These are phyloP conservation scores for Polygonum aviculare DNA, from an alignment of 148 eudicot species.

Conservation along the genomic window DNA sequence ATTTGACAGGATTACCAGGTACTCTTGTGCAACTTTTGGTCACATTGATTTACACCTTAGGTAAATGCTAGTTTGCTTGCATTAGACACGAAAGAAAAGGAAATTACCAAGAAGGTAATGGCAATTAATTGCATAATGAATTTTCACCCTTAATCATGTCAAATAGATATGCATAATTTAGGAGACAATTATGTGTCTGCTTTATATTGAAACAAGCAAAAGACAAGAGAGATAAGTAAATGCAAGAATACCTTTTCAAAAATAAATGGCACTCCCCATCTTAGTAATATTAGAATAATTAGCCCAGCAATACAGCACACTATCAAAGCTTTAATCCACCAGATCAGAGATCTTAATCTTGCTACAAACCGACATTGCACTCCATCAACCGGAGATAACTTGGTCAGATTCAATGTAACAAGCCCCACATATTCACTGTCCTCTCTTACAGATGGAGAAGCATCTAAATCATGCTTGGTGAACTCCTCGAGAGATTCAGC, in stretches of 20 bases:
- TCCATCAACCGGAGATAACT: conserved; percentile 28
- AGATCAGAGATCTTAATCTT: conserved; percentile 28
- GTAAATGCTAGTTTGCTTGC: not conserved
- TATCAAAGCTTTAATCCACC: conserved; percentile 70
- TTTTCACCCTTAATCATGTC: not conserved
- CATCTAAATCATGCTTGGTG: conserved; percentile 5
- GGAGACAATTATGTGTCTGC: not conserved
- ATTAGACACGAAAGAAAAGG: not conserved
- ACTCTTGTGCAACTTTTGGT: not conserved
- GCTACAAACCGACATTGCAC: conserved; percentile 25
- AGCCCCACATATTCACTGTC: conserved; percentile 75
- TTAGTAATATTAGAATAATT: conserved; percentile 36
- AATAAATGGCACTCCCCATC: conserved; percentile 85
- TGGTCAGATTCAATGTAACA: conserved; percentile 42
- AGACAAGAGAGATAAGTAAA: not conserved
- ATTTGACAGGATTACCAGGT: not conserved
- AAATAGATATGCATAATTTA: not conserved
- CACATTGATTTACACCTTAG: not conserved
- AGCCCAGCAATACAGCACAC: conserved; percentile 35
- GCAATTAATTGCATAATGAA: not conserved
- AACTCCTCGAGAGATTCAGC: not conserved
- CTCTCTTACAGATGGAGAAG: conserved; percentile 15
- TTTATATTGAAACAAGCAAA: not conserved
- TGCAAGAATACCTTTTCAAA: conserved; percentile 62
- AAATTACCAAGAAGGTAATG: not conserved